These are phyloP conservation scores for Sarocladium oryzae DNA, from an alignment of 2,329 filamentous ascomycete genomes.

Conservation along the genomic window DNA sequence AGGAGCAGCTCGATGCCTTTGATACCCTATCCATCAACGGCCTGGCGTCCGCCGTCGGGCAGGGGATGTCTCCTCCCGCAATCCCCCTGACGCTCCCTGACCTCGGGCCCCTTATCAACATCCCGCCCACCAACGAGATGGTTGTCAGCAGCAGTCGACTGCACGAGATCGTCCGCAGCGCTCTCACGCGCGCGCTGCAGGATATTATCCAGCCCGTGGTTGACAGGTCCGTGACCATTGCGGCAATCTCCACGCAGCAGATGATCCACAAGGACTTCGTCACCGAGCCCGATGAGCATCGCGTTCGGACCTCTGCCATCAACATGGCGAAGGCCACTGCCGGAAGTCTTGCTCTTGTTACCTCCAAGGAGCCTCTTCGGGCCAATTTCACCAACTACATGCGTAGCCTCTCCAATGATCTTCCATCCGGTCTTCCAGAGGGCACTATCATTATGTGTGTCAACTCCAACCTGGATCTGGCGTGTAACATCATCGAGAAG, in stretches of 20 bases:
- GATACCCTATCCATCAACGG: constrained; percentile 75
- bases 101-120: constrained; percentile 68
- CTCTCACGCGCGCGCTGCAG: constrained; percentile 82
- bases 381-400: constrained; percentile 98
- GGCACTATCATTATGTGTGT: constrained; percentile 98
- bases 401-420: constrained; percentile 58
- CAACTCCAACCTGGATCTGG: constrained; percentile 91
- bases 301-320: constrained; percentile 77
- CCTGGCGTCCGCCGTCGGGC: constrained; percentile 60
- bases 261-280: constrained; percentile 96
- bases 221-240: constrained; percentile 94
- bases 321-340: constrained; percentile 94
- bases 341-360: constrained; percentile 91
- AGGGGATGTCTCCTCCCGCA: constrained; percentile 69
- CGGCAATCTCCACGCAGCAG: constrained; percentile 91
- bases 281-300: constrained; percentile 83
- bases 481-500: constrained; percentile 90
- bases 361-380: constrained; percentile 91
- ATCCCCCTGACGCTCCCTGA: constrained; percentile 80
- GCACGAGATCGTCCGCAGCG: constrained; percentile 73
- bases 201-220: constrained; percentile 98
- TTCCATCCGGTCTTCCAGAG: constrained; percentile 81
- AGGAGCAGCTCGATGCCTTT: constrained; percentile 71
- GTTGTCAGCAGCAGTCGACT: constrained; percentile 64
- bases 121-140: constrained; percentile 76